Evolutionary conservation across 164 flowering plant genomes (phyloP).

Genomic region (Vitis rotundifolia): DNA sequence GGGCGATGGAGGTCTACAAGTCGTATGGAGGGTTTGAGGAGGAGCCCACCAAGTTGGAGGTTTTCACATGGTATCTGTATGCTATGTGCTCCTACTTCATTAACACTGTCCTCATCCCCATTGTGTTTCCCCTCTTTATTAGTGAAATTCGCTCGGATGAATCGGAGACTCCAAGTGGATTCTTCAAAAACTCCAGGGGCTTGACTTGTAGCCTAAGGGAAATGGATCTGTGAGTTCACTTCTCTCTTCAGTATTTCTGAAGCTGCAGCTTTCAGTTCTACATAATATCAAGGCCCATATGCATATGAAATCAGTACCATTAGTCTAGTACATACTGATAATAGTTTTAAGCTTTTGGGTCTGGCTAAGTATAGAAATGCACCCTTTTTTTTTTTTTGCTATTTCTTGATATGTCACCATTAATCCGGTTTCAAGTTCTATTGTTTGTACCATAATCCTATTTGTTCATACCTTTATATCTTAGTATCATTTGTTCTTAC

Average conservation of each 20-base stretch:
- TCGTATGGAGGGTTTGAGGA: conserved; percentile 30
- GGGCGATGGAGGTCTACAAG: conserved; percentile 30
- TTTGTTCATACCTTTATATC: too few species aligned
- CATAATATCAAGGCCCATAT: too few species aligned
- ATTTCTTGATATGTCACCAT: too few species aligned
- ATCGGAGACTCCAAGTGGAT: conserved; percentile 16
- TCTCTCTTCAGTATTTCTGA: neutral
- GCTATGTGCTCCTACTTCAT: conserved; percentile 60
- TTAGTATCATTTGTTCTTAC: too few species aligned
- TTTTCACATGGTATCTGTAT: conserved; percentile 51
- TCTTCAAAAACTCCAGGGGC: conserved; percentile 22
- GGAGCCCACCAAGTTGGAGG: conserved; percentile 41
- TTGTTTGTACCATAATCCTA: too few species aligned
- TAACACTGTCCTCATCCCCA: conserved; percentile 48
- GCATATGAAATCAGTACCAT: too few species aligned
- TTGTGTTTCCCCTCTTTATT: conserved; percentile 60
- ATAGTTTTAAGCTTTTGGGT: too few species aligned
- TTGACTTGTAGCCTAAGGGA: conserved; percentile 29
- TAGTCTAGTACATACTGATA: too few species aligned
- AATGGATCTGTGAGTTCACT: conserved; percentile 47
- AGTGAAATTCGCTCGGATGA: conserved; percentile 26
- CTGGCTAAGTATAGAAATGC: too few species aligned
- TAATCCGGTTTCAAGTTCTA: too few species aligned
- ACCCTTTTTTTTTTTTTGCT: too few species aligned
- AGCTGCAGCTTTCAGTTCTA: too few species aligned